These are phyloP conservation scores for Gaultheria prostrata DNA, from an alignment of 148 eudicot species.

Conservation along the genomic window DNA sequence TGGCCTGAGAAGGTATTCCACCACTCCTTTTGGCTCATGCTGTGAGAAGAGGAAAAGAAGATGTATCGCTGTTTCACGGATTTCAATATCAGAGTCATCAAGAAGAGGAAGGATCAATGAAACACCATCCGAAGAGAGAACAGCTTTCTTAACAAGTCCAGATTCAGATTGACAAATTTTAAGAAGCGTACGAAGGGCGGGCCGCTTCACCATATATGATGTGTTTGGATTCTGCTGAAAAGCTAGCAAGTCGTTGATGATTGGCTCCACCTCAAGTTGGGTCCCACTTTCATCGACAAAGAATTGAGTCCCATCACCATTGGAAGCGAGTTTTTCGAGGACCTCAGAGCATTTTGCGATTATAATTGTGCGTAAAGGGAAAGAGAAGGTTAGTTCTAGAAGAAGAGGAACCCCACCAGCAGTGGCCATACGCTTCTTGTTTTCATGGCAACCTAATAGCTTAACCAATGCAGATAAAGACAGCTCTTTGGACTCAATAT, in stretches of 20 bases:
- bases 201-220: slow-evolving; percentile 24
- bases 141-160: slow-evolving; percentile 31
- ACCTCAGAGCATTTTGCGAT: slow-evolving; percentile 32
- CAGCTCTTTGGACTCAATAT: slow-evolving; percentile 36
- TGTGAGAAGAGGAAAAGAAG: slow-evolving; percentile 44
- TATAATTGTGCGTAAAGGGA: slow-evolving; percentile 18
- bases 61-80: slow-evolving; percentile 30
- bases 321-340: slow-evolving; percentile 33
- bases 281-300: slow-evolving; percentile 28
- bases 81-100: slow-evolving; percentile 32
- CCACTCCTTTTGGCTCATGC: slow-evolving; percentile 36
- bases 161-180: slow-evolving; percentile 33
- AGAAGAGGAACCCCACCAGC: slow-evolving; percentile 36
- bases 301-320: slow-evolving; percentile 37
- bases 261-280: slow-evolving; percentile 28
- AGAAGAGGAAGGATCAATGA: slow-evolving; percentile 34
- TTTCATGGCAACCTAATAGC: slow-evolving; percentile 24
- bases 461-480: slow-evolving; percentile 33
- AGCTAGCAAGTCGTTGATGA: slow-evolving; percentile 23
- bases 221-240: slow-evolving; percentile 31
- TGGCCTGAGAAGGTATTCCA: slow-evolving; percentile 41
- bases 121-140: slow-evolving; percentile 36
- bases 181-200: slow-evolving; percentile 32
- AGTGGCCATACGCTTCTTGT: slow-evolving; percentile 30
- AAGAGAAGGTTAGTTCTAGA: slow-evolving; percentile 25